Evolutionary conservation across 352 stramenopile genomes (phyloP).

Genomic region (Pythium phragmiticola): DNA sequence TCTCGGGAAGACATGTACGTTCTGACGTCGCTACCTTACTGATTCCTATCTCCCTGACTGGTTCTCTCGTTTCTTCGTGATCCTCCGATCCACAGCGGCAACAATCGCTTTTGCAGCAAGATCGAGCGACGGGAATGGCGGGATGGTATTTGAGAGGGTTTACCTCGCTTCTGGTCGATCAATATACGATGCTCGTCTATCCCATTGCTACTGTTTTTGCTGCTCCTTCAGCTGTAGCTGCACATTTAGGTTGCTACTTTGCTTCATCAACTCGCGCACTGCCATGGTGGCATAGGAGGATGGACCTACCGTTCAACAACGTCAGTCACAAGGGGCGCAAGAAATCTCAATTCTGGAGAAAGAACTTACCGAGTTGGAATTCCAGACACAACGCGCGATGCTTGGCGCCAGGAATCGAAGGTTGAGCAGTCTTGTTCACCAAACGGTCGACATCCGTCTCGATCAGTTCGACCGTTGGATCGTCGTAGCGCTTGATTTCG

Average conservation of each 20-base stretch:
- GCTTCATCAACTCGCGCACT: constrained; percentile 93
- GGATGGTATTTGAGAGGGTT: constrained; percentile 35
- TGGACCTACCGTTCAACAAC: neutral
- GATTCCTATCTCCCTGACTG: neutral
- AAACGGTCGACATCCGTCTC: constrained; percentile 92
- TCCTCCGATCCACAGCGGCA: constrained; percentile 37
- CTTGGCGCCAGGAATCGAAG: constrained; percentile 64
- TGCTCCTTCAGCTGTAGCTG: constrained; percentile 53
- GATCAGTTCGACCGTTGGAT: constrained; percentile 90
- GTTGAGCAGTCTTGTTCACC: constrained; percentile 29
- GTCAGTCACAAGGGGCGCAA: neutral
- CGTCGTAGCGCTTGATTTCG: constrained; percentile 91
- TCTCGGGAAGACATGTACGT: constrained; percentile 79
- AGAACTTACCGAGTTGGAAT: constrained; percentile 67
- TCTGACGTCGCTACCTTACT: neutral
- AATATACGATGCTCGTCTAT: neutral
- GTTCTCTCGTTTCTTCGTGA: neutral
- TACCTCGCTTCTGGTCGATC: neutral
- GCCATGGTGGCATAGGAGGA: constrained; percentile 91
- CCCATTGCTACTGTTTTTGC: neutral
- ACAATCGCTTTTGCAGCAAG: constrained; percentile 84
- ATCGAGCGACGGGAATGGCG: constrained; percentile 74
- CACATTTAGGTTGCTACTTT: constrained; percentile 80
- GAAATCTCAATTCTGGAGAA: neutral
- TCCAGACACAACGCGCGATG: constrained; percentile 72